A percentile compares a stretch with the other conserved stretches of the same genome.
Conservation (phyloP, 2,329 filamentous ascomycete species). For the Ustilaginoidea virens region DNA sequence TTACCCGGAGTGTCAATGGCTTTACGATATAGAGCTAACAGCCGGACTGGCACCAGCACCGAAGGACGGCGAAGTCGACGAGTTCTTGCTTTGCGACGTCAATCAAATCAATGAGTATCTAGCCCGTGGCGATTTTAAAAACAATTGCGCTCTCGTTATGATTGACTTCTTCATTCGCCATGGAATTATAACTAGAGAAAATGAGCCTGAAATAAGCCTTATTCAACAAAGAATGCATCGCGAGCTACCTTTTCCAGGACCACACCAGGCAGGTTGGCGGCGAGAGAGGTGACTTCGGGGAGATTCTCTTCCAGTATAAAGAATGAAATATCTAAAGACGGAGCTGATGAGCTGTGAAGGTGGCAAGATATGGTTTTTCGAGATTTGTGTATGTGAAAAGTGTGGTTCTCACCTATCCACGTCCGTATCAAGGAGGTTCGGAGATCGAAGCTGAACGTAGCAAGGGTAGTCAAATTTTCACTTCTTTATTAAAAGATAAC, state of each 20-base stretch:
- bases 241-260: constrained; percentile 63
- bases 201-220: constrained; percentile 64
- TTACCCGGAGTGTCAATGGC: constrained; percentile 82
- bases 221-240: constrained; percentile 65
- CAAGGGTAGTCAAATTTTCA: constrained; percentile 1
- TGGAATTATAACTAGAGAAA: constrained; percentile 61
- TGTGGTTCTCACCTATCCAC: too few species aligned
- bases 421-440: too few species aligned
- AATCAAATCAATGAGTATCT: constrained; percentile 61
- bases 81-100: constrained; percentile 64
- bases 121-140: constrained; percentile 66
- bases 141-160: constrained; percentile 74
- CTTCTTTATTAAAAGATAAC: constrained; percentile 89
- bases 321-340: too few species aligned
- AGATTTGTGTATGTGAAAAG: background rate
- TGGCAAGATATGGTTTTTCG: background rate
- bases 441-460: too few species aligned
- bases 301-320: too few species aligned
- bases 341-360: too few species aligned
- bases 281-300: too few species aligned
- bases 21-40: constrained; percentile 76
- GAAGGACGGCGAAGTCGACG: constrained; percentile 77
- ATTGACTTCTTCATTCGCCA: constrained; percentile 85
- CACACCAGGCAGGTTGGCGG: constrained; percentile 30
- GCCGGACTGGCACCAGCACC: constrained; percentile 54